phyloP scores from a whole-genome alignment of 2,329 filamentous ascomycete species.

The Harringtonia lauricola region DNA sequence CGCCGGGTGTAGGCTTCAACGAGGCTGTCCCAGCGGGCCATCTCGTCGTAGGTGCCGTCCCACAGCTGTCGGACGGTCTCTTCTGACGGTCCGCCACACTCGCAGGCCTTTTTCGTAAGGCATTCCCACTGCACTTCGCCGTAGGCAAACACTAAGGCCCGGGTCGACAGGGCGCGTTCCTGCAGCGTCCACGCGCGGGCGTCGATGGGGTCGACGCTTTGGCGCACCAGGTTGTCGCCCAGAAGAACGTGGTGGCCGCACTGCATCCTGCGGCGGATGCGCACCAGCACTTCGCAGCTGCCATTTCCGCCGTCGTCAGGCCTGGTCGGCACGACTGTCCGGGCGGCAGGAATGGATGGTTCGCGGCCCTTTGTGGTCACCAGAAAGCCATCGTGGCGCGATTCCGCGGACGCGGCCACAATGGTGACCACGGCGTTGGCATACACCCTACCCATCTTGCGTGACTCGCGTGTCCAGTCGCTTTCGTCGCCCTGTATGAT shows the following conservation, averaged over 20 bases:
- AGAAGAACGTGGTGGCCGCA: background rate
- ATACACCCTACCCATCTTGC: background rate
- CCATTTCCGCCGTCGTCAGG: background rate
- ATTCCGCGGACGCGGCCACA: background rate
- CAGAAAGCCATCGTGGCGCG: background rate
- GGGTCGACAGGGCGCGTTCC: constrained; percentile 10
- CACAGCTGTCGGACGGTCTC: background rate
- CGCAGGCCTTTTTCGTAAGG: background rate
- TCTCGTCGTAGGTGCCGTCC: background rate
- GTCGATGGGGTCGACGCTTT: background rate
- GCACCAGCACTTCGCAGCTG: background rate
- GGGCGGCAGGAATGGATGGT: background rate
- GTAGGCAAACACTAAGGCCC: constrained; percentile 7
- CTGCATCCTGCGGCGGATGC: background rate
- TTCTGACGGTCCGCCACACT: background rate
- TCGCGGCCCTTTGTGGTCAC: background rate
- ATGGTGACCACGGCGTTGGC: constrained; percentile 1
- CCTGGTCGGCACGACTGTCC: background rate
- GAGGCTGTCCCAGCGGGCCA: background rate
- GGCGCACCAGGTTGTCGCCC: background rate
- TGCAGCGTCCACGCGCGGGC: constrained; percentile 9
- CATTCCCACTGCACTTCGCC: constrained; percentile 6
- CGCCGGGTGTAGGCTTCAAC: background rate
- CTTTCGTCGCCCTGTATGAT: too few relatives aligned
- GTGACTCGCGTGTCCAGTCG: background rate